Base-by-base conservation (phyloP, 208 protist species). In the Leishmania braziliensis region DNA sequence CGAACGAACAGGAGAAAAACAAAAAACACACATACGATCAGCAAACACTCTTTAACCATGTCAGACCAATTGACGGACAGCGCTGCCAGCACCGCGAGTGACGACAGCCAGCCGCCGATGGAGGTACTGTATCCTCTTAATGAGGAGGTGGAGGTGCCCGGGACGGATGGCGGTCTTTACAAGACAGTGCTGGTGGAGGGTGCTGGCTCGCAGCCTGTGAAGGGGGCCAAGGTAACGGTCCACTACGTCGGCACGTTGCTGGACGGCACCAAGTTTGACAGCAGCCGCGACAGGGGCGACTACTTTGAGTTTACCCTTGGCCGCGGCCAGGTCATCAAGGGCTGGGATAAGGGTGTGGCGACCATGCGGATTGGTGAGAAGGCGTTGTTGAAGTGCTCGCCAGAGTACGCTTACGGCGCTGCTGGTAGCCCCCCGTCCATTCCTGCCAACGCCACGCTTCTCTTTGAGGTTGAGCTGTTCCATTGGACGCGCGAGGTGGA, bases 401-500 rank as follows among this genome's bases (percentile, higher is more conserved):
- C 94, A 0, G 92, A 95, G 43, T 98, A 97, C 87, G 95, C 86
- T 58, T 98, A 98, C 83, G 96, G 96, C 5, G 92, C 86, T 18
- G 65, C 76, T 48, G 95, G 93, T 54, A 91, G 88, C 83, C 92
- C 93, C 9, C 93, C 92, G n/a, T 97, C 86, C 65, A 98, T 98
- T 60, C 96, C 95, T 12, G 79, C 87, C 10, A 95, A 93, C 80
- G 91, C 96, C 10, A 98, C 95, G 56, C 88, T 98, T 60, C 81
- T 97, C 20, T 98, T 98, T 81, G 95, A 98, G 78, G 92, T 98
- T 77, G 94, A 98, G 82, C 86, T 98, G 50, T 90, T 98, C 65
- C 80, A 83, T 62, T 98, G 94, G 93, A 95, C 90, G 43, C 78
- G 86, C 54, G 88, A 94, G 79, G 87, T 91, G 78, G 94, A 97